phyloP scores from a whole-genome alignment of 2,329 filamentous ascomycete genomes.

The Ophiostoma himal-ulmi region DNA sequence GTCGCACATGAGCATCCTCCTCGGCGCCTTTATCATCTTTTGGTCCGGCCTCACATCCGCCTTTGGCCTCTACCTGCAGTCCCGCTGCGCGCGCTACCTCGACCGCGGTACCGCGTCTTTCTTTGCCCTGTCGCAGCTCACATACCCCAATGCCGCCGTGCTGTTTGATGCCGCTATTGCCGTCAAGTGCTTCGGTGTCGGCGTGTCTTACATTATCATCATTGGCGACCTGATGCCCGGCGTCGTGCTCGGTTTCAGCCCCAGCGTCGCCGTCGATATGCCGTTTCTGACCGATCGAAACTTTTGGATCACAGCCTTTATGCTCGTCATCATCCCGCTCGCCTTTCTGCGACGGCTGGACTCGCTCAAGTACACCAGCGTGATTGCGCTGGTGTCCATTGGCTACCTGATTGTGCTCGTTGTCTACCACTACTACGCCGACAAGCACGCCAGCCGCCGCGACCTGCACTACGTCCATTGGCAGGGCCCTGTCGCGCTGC shows the following conservation, averaged over 20 bases:
- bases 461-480: conserved; percentile 69
- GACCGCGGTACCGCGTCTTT: conserved; percentile 86
- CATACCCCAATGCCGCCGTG: conserved; percentile 91
- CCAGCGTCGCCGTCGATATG: conserved; percentile 52
- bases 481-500: conserved; percentile 68
- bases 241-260: conserved; percentile 69
- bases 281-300: conserved; percentile 80
- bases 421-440: conserved; percentile 82
- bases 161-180: conserved; percentile 94
- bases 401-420: conserved; percentile 90
- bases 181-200: conserved; percentile 96
- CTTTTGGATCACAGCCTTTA: conserved; percentile 97
- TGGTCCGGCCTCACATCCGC: conserved; percentile 87
- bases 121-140: conserved; percentile 93
- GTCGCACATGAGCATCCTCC: conserved; percentile 87
- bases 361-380: conserved; percentile 93
- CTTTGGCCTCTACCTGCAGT: conserved; percentile 92
- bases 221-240: conserved; percentile 98
- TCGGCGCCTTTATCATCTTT: conserved; percentile 76
- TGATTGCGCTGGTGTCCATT: conserved; percentile 86
- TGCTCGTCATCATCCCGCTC: conserved; percentile 91
- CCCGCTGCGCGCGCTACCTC: conserved; percentile 85
- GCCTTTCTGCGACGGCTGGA: conserved; percentile 88
- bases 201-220: conserved; percentile 95
- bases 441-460: conserved; percentile 67